Evolutionary conservation across 2,329 filamentous ascomycete genomes (phyloP).

Genomic region (Blastomyces gilchristii): DNA sequence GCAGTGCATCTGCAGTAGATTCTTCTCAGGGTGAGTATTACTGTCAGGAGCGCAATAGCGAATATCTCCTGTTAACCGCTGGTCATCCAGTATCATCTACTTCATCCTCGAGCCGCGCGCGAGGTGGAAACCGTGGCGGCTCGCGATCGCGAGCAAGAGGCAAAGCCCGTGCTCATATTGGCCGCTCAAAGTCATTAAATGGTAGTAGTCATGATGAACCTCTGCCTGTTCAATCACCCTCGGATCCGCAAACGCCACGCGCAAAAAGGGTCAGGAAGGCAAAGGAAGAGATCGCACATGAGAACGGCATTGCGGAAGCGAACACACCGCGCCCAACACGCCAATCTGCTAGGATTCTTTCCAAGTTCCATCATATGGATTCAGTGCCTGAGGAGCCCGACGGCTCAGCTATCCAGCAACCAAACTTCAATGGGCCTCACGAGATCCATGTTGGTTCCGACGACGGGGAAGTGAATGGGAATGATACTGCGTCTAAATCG

Average conservation of each 20-base stretch:
- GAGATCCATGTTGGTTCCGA: conserved; percentile 5
- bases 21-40: conserved; percentile 5
- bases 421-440: conserved; percentile 4
- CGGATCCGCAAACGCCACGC: conserved; percentile 4
- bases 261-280: neutral
- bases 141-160: neutral
- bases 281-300: conserved; percentile 2
- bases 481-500: neutral
- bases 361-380: conserved; percentile 9
- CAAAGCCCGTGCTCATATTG: neutral
- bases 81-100: neutral
- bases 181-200: neutral
- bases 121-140: conserved; percentile 4
- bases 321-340: conserved; percentile 12
- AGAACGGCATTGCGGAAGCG: neutral
- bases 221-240: neutral
- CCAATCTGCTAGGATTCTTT: conserved; percentile 14
- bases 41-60: conserved; percentile 1
- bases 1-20: neutral
- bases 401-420: conserved; percentile 7
- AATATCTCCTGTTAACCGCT: conserved; percentile 4
- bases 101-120: neutral
- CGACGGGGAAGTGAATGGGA: neutral
- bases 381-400: neutral
- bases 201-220: neutral